A percentile compares a stretch with the other conserved stretches of the same genome.
These are phyloP conservation scores for Aspergillus alliaceus DNA, from an alignment of 2,329 filamentous ascomycete species.

Conservation along the genomic window DNA sequence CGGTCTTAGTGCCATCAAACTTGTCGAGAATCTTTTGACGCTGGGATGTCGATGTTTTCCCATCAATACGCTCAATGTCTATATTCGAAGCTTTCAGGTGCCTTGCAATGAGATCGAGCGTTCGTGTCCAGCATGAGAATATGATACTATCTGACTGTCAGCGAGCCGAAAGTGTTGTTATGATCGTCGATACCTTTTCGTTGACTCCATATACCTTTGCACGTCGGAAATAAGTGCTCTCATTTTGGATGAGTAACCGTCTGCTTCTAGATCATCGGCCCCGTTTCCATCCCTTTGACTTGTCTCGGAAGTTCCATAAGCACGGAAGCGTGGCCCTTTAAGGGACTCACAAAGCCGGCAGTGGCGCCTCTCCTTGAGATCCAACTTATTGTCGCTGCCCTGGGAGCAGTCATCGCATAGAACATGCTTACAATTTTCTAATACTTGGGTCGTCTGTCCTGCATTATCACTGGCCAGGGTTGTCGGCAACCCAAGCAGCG, in stretches of 20 bases:
- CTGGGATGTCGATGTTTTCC: background rate
- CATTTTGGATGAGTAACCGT: conserved; percentile 8
- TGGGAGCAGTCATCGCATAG: conserved; percentile 4
- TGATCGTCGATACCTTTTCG: conserved; percentile 25
- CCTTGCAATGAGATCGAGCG: conserved; percentile 38
- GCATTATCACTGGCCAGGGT: background rate
- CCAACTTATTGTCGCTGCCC: background rate
- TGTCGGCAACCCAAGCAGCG: conserved; percentile 3
- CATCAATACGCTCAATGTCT: conserved; percentile 1
- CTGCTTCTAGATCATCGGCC: background rate
- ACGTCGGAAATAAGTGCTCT: conserved; percentile 31
- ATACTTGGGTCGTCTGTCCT: background rate
- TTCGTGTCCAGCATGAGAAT: conserved; percentile 50
- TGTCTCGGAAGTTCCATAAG: background rate
- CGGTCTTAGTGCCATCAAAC: background rate
- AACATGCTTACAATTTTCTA: conserved; percentile 8
- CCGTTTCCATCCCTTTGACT: background rate
- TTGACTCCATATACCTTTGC: conserved; percentile 21
- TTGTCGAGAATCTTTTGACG: conserved; percentile 5
- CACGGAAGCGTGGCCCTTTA: background rate
- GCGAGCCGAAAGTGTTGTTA: background rate
- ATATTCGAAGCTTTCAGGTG: background rate
- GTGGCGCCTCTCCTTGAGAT: background rate
- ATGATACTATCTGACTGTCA: conserved; percentile 38
- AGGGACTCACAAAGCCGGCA: background rate